These are phyloP conservation scores for Verbascum thapsus DNA, from an alignment of 257 asterid genomes.

Conservation along the genomic window DNA sequence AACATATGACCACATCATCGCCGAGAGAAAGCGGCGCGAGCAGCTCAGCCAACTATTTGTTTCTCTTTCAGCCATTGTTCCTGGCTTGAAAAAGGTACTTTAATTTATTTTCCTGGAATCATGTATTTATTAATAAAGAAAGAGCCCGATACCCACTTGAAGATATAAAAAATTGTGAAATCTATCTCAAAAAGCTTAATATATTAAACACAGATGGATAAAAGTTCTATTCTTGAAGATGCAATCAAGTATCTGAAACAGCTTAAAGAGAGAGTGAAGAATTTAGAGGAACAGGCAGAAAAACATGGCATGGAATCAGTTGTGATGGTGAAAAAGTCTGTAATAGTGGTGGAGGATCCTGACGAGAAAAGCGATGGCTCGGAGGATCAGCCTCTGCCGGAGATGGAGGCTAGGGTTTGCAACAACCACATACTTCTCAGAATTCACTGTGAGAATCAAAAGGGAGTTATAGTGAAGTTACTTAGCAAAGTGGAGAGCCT, in stretches of 20 bases:
- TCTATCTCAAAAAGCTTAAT: not conserved
- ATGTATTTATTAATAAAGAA: slow-evolving; percentile 17
- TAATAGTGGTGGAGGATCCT: slow-evolving; percentile 35
- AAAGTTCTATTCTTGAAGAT: slow-evolving; percentile 49
- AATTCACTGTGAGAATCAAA: slow-evolving; percentile 45
- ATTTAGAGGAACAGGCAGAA: slow-evolving; percentile 42
- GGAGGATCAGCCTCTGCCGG: slow-evolving; percentile 40
- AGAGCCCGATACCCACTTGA: slow-evolving; percentile 19
- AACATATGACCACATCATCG: slow-evolving; percentile 31
- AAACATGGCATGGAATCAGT: slow-evolving; percentile 30
- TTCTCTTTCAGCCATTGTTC: slow-evolving; percentile 34
- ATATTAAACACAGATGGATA: slow-evolving; percentile 42
- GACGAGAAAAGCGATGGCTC: slow-evolving; percentile 31
- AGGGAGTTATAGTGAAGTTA: slow-evolving; percentile 39
- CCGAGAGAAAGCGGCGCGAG: slow-evolving; percentile 40
- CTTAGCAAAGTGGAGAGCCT: slow-evolving; percentile 47
- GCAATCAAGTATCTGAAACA: slow-evolving; percentile 38
- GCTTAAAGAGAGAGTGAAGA: slow-evolving; percentile 40
- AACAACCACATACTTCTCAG: slow-evolving; percentile 38
- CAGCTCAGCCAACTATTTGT: slow-evolving; percentile 39
- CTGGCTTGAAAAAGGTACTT: slow-evolving; percentile 31
- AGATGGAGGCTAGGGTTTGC: slow-evolving; percentile 44
- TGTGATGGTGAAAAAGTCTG: slow-evolving; percentile 42
- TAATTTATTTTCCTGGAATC: not conserved
- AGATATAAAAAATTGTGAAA: not conserved